phyloP scores from a whole-genome alignment of 2,329 filamentous ascomycete genomes.

The Colletotrichum graminicola region DNA sequence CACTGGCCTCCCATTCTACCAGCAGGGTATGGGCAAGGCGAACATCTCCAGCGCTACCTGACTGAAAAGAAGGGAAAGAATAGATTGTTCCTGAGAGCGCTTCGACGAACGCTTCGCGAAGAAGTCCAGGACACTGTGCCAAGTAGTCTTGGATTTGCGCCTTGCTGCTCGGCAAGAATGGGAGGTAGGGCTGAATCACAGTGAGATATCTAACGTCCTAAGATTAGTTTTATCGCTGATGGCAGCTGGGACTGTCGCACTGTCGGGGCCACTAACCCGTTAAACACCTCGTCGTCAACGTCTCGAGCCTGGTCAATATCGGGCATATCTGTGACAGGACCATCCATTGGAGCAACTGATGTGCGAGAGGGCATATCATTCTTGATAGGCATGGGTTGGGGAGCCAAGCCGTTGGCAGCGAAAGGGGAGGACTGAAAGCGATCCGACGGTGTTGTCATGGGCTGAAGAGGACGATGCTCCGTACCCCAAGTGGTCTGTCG shows the following conservation, averaged over 20 bases:
- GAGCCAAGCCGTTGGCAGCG: conserved; percentile 58
- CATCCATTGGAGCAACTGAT: conserved; percentile 51
- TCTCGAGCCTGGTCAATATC: conserved; percentile 52
- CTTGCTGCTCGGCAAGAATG: conserved; percentile 72
- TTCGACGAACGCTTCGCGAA: conserved; percentile 74
- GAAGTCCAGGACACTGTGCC: conserved; percentile 64
- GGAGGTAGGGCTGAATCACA: conserved; percentile 75
- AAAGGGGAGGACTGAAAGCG: conserved; percentile 49
- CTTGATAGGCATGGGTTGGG: conserved; percentile 58
- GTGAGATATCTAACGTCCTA: conserved; percentile 66
- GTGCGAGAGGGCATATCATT: conserved; percentile 53
- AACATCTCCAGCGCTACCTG: conserved; percentile 56
- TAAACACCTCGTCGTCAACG: conserved; percentile 60
- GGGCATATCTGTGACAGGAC: conserved; percentile 51
- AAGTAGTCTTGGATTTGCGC: conserved; percentile 68
- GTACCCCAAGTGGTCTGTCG: conserved; percentile 62
- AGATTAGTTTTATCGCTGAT: background rate
- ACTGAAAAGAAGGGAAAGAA: conserved; percentile 58
- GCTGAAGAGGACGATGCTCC: conserved; percentile 60
- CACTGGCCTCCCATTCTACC: conserved; percentile 63
- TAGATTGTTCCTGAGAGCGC: conserved; percentile 72
- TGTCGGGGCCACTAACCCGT: conserved; percentile 54
- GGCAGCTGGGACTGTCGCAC: background rate
- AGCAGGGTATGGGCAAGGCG: conserved; percentile 62
- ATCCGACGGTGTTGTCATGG: conserved; percentile 53